A percentile compares a stretch with the other conserved stretches of the same genome.
Evolutionary conservation across 2,329 filamentous ascomycete genomes (phyloP).

Genomic region (Hymenoscyphus albidus): DNA sequence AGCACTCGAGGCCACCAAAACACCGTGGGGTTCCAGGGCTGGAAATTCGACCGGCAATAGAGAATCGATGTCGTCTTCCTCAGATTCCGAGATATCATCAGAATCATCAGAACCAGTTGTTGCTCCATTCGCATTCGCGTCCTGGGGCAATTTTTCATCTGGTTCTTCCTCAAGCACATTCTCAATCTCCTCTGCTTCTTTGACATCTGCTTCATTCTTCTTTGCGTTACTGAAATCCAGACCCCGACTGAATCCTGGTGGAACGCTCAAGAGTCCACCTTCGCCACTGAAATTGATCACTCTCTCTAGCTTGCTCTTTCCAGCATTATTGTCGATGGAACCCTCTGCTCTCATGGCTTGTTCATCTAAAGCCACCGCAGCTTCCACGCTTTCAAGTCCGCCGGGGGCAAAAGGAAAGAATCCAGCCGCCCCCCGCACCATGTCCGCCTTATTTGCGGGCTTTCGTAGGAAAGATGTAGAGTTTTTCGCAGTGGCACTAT

Average conservation of each 20-base stretch:
- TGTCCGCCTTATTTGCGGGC: constrained; percentile 81
- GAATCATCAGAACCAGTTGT: constrained; percentile 33
- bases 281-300: constrained; percentile 80
- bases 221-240: constrained; percentile 65
- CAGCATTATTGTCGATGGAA: constrained; percentile 39
- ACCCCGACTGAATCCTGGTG: constrained; percentile 78
- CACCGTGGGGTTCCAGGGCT: constrained; percentile 78
- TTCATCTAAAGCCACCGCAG: constrained; percentile 78
- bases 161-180: constrained; percentile 53
- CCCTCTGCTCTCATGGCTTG: constrained; percentile 56
- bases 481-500: constrained; percentile 88
- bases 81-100: constrained; percentile 37
- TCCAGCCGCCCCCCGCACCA: constrained; percentile 86
- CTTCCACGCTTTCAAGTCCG: constrained; percentile 81
- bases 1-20: constrained; percentile 65
- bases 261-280: constrained; percentile 72
- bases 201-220: constrained; percentile 52
- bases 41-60: constrained; percentile 91
- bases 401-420: constrained; percentile 94
- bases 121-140: constrained; percentile 34
- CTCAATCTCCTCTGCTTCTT: constrained; percentile 67
- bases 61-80: constrained; percentile 70
- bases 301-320: constrained; percentile 64
- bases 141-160: constrained; percentile 29
- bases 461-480: constrained; percentile 86